Evolutionary conservation across 345 rosid species (phyloP), one percentile per base, ranked within the genome.

Genomic region (Lenwebbia sp.): DNA sequence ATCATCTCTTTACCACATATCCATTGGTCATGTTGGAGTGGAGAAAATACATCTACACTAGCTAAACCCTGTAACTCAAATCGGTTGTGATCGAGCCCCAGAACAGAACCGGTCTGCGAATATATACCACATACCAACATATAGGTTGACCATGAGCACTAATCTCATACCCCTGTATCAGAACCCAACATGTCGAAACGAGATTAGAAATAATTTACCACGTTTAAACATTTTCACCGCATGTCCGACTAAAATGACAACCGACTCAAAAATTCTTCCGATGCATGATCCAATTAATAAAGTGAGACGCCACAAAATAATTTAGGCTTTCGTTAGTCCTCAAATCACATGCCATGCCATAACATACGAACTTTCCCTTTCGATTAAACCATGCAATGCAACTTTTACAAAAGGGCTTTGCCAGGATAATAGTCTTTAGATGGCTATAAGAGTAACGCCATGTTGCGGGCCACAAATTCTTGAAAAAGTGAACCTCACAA

Each of bases 101-200:
- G 52, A 50, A 50, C 14, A 50, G 14, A 50, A 50, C 52, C 52
- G 14, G 14, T 55, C 10, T 55, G 13, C 40, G 40, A 37, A 37
- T 37, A 37, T 37, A 37, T 2, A 4, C 40, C 40, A 37, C 40
- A 37, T 37, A 37, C 58, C 58, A 55, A 55, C 23, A 55, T 55
- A 23, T 22, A 10, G 60, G 60, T 55, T 55, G 60, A 55, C 60
- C 60, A 23, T 55, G 60, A 23, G 13, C n/a, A 55, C 13, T 23
- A 9, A 10, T 55, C n/a, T 55, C 12, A 0, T 23, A 10, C n/a
- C n/a, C 13, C 13, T 4, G 8, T 5, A 23, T 56, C 5, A 2
- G 28, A 56, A 23, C 25, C n/a, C 60, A 10, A 23, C 28, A 23
- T 23, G 28, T 56, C 13, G 2, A 56, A 23, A 56, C 25, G 13